phyloP scores from a whole-genome alignment of 1,284 basidiomycete genomes.

The Rugosomyces carneus region DNA sequence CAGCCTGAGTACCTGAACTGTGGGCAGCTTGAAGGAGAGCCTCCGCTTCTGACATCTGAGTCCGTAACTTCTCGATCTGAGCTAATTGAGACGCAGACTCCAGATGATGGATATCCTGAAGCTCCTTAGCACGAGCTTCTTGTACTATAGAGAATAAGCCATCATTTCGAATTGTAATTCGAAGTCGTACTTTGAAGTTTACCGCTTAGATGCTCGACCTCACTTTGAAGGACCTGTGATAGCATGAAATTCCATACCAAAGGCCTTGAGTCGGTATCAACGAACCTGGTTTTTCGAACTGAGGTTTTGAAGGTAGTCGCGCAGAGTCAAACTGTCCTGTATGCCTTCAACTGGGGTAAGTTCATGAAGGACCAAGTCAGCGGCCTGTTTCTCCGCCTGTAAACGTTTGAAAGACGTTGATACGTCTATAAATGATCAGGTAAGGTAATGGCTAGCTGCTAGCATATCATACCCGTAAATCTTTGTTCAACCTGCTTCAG shows the following conservation, averaged over 20 bases:
- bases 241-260: not conserved
- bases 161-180: not conserved
- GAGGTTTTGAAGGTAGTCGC: conserved; percentile 67
- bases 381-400: conserved; percentile 63
- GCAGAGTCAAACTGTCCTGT: conserved; percentile 60
- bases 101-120: conserved; percentile 74
- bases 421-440: conserved; percentile 43
- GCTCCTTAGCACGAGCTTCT: conserved; percentile 77
- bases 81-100: conserved; percentile 73
- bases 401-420: conserved; percentile 71
- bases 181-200: conserved; percentile 62
- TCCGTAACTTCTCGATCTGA: conserved; percentile 63
- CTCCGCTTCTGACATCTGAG: conserved; percentile 67
- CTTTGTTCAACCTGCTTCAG: conserved; percentile 66
- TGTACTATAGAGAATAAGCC: conserved; percentile 48
- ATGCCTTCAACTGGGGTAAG: conserved; percentile 67
- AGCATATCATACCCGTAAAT: conserved; percentile 49
- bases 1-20: conserved; percentile 35
- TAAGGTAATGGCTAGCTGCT: not conserved
- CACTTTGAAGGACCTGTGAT: conserved; percentile 58
- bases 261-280: not conserved
- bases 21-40: conserved; percentile 56
- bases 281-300: conserved; percentile 66
- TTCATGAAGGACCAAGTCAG: conserved; percentile 69
- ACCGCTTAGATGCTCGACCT: conserved; percentile 65